Evolutionary conservation across 345 rosid species (phyloP).

Genomic region (Lenwebbia sp.): DNA sequence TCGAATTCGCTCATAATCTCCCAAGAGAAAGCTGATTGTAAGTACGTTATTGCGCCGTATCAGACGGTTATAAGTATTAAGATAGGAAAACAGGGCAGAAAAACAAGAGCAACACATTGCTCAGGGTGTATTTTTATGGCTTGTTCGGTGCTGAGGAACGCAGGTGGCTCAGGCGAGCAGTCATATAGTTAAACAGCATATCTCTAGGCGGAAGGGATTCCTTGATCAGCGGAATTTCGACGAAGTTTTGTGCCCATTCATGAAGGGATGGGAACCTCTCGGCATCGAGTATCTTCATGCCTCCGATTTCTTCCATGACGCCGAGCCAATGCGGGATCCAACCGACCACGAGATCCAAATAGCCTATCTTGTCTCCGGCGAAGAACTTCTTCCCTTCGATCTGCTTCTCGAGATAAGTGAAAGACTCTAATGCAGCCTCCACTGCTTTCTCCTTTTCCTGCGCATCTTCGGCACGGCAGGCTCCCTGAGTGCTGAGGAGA

Average conservation of each 20-base stretch:
- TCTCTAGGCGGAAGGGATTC: conserved; percentile 20
- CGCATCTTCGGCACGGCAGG: conserved; percentile 12
- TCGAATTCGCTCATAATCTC: not conserved
- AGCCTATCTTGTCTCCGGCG: conserved; percentile 19
- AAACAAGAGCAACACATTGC: not conserved
- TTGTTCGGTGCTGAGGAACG: conserved; percentile 10
- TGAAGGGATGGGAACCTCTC: conserved; percentile 15
- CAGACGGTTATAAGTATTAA: not conserved
- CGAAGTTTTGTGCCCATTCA: conserved; percentile 12
- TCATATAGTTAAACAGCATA: not conserved
- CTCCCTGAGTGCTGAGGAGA: not conserved
- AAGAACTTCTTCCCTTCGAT: conserved; percentile 21
- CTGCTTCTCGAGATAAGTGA: conserved; percentile 16
- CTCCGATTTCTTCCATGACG: conserved; percentile 21
- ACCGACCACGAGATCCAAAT: conserved; percentile 19
- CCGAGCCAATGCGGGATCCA: conserved; percentile 20
- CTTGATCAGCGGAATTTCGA: conserved; percentile 6
- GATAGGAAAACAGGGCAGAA: not conserved
- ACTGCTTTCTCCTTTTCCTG: conserved; percentile 12
- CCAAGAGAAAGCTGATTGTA: not conserved
- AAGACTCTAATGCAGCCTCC: conserved; percentile 7
- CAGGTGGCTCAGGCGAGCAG: not conserved
- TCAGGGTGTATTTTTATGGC: not conserved
- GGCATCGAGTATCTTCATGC: conserved; percentile 18
- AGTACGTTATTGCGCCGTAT: not conserved